These are phyloP conservation scores for Haematococcus lacustris DNA, from an alignment of 139 green algal species.

Conservation along the genomic window DNA sequence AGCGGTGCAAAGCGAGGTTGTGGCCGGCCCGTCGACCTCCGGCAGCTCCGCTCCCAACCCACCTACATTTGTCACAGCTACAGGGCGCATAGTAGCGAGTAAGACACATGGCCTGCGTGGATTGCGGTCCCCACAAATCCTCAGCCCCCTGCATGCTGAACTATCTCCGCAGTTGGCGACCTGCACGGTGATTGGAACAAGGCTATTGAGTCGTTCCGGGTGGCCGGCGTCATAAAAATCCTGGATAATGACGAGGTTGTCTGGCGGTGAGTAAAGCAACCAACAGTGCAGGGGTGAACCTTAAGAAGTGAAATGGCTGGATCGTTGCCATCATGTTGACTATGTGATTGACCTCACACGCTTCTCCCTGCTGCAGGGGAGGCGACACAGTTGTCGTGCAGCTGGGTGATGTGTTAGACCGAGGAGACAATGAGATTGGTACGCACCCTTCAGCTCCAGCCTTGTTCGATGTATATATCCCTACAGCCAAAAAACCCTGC, in stretches of 20 bases:
- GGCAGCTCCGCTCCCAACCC: too few relatives aligned
- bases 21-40: too few relatives aligned
- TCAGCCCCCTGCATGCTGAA: neutral
- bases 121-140: neutral
- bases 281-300: too few relatives aligned
- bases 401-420: slow-evolving; percentile 86
- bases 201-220: slow-evolving; percentile 58
- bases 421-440: slow-evolving; percentile 85
- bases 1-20: too few relatives aligned
- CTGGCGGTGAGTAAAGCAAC: too few relatives aligned
- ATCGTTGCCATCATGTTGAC: too few relatives aligned
- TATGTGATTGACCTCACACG: too few relatives aligned
- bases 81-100: slow-evolving; percentile 72
- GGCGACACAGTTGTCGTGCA: slow-evolving; percentile 82
- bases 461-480: too few relatives aligned
- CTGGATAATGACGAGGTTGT: slow-evolving; percentile 28
- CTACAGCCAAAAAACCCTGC: too few relatives aligned
- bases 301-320: too few relatives aligned
- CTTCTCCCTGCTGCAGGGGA: too few relatives aligned
- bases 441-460: too few relatives aligned
- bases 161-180: slow-evolving; percentile 66
- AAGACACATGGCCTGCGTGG: slow-evolving; percentile 14
- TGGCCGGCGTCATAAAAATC: slow-evolving; percentile 58
- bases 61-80: slow-evolving; percentile 63
- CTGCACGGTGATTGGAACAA: slow-evolving; percentile 86